These are phyloP conservation scores for Pterocarpus macrocarpus DNA, from an alignment of 306 rosid species.

Conservation along the genomic window DNA sequence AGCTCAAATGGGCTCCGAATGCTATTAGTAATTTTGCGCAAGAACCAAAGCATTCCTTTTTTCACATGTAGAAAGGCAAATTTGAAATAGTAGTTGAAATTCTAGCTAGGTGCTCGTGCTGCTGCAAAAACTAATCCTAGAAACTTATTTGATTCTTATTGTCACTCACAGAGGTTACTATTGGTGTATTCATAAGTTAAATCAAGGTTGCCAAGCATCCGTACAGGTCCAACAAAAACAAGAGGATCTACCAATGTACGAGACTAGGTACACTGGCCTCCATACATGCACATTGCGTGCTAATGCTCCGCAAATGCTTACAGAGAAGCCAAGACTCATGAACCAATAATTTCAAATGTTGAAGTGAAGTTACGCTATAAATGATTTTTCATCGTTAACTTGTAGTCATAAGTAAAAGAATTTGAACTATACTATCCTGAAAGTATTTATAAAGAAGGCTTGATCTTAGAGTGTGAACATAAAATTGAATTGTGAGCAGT, in stretches of 20 bases:
- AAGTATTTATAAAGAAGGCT: too few species aligned
- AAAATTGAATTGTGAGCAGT: too few species aligned
- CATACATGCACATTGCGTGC: slow-evolving; percentile 52
- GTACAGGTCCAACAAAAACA: slow-evolving; percentile 55
- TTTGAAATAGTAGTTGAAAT: not conserved
- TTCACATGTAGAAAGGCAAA: not conserved
- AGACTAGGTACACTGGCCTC: slow-evolving; percentile 47
- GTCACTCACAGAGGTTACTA: slow-evolving; percentile 47
- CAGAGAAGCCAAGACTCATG: not conserved
- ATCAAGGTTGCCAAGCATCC: slow-evolving; percentile 56
- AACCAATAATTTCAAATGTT: not conserved
- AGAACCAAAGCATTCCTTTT: not conserved
- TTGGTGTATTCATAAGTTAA: slow-evolving; percentile 57
- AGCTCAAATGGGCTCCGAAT: too few species aligned
- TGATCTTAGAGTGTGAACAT: too few species aligned
- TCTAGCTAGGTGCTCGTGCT: not conserved
- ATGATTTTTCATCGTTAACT: not conserved
- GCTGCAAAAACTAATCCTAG: not conserved
- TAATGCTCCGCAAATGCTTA: slow-evolving; percentile 28
- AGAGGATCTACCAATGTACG: slow-evolving; percentile 42
- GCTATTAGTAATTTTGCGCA: not conserved
- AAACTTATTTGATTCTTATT: not conserved
- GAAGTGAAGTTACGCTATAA: too few species aligned
- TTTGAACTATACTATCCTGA: too few species aligned
- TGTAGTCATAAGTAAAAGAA: too few species aligned